phyloP scores from a whole-genome alignment of 768 basidiomycete species.

The Crassisporium funariophilum region DNA sequence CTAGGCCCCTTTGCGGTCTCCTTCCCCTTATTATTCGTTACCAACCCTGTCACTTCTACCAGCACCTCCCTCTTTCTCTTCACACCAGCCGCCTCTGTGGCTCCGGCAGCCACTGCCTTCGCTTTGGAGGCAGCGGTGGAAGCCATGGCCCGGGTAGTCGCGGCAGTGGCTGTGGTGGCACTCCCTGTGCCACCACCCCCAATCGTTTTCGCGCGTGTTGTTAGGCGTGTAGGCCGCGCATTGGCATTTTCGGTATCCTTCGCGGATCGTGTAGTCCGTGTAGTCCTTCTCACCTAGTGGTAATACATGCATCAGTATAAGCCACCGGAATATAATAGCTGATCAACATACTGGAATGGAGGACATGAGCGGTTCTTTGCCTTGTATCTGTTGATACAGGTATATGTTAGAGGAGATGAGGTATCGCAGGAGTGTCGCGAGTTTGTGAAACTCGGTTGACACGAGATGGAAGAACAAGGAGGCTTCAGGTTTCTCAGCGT shows the following conservation, averaged over 20 bases:
- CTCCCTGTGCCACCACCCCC: conserved; percentile 29
- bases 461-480: conserved; percentile 14
- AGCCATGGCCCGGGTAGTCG: conserved; percentile 33
- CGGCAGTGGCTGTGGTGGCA: conserved; percentile 39
- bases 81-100: conserved; percentile 46
- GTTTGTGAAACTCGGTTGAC: too few species aligned
- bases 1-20: conserved; percentile 1
- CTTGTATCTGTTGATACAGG: not conserved
- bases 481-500: conserved; percentile 5
- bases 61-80: conserved; percentile 80
- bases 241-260: conserved; percentile 74
- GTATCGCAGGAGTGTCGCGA: conserved; percentile 13
- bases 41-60: conserved; percentile 61
- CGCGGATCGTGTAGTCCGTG: conserved; percentile 54
- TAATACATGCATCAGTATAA: conserved; percentile 2
- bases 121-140: conserved; percentile 45
- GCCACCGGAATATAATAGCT: not conserved
- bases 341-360: conserved; percentile 35
- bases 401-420: conserved; percentile 7
- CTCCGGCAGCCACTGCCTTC: conserved; percentile 23
- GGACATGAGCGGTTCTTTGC: conserved; percentile 22
- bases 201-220: conserved; percentile 60
- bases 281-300: conserved; percentile 63
- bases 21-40: conserved; percentile 33
- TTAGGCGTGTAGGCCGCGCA: conserved; percentile 53